Evolutionary conservation across 1,139 yeast species (phyloP), one percentile per base, ranked within the genome.

Genomic region (Geotrichum candidum): DNA sequence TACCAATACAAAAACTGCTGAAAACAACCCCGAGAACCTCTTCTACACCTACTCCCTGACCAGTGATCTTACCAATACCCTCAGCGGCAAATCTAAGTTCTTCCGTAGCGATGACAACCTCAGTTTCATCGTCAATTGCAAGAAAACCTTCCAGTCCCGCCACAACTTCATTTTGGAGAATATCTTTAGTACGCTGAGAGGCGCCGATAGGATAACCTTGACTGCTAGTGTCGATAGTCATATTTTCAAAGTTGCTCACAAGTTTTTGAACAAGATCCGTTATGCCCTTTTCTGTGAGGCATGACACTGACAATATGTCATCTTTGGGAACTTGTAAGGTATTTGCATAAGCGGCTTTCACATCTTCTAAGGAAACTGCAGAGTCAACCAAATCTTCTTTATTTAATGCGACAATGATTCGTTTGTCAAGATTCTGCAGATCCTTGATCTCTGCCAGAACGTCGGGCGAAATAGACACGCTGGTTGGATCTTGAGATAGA

Each of bases 1-100:
- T 94, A 5, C 99, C 99, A 53, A 94, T 90, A 73, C 99, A 94
- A 72, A 94, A 95, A 66, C 85, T 88, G 5, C 96, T 86, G 72
- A 94, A 94, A 0, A 94, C 96, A 2, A 89, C 94, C 0, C 95
- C 97, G 11, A 95, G 77, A 0, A 95, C 85, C 70, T 94, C 99
- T 69, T 94, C 98, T 0, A 92, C 82, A 0, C 96, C 96, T 15
- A 94, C 85, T 0, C 91, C 83, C 56, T 88, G 88, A 0, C 99
- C 99, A 0, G 97, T 91, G 48, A 94, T 88, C 69, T 86, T 88
- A 0, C 97, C 97, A 51, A 94, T 88, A 0, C 97, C 97, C 33
- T 88, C 92, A 15, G 88, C 84, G 0, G 97, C 85, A 63, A 82
- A 83, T 59, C 83, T 81, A 53, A 94, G 78, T 64, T 88, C 86